These are phyloP conservation scores for Aspergillus avenaceus DNA, from an alignment of 495 filamentous ascomycete genomes.

Conservation along the genomic window DNA sequence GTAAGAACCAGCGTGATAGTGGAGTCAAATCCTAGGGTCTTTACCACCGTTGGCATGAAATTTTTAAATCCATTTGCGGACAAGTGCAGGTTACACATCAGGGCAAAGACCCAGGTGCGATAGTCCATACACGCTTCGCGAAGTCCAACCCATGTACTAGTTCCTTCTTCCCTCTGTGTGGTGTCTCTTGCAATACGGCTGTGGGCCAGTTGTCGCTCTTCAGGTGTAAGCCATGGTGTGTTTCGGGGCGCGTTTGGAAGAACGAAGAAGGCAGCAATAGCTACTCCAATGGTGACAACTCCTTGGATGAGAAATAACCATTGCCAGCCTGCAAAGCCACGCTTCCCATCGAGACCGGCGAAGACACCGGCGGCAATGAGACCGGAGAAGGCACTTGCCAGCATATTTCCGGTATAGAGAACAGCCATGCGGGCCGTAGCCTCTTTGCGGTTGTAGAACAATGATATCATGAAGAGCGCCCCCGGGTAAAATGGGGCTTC, in stretches of 20 bases:
- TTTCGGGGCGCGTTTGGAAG: constrained; percentile 50
- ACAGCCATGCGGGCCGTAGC: constrained; percentile 20
- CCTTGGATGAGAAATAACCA: constrained; percentile 40
- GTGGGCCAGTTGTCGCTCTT: constrained; percentile 33
- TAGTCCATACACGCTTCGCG: constrained; percentile 32
- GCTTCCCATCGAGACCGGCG: constrained; percentile 12
- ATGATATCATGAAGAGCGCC: constrained; percentile 37
- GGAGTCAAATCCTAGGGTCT: constrained; percentile 27
- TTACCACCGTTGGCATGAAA: constrained; percentile 48
- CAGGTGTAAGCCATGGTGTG: constrained; percentile 29
- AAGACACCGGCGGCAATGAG: constrained; percentile 24
- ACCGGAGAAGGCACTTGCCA: constrained; percentile 25
- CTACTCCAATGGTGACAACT: constrained; percentile 33
- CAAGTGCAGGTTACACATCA: constrained; percentile 22
- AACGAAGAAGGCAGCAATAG: constrained; percentile 31
- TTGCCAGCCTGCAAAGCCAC: constrained; percentile 25
- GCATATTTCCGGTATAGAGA: constrained; percentile 19
- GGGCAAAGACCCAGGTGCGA: constrained; percentile 31
- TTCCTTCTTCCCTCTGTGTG: constrained; percentile 8
- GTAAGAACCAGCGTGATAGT: constrained; percentile 53
- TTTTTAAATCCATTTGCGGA: constrained; percentile 40
- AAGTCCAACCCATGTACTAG: constrained; percentile 28
- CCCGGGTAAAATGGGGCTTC: constrained; percentile 51
- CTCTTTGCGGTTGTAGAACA: constrained; percentile 46
- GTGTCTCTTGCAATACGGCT: constrained; percentile 23